Conservation (phyloP, 768 basidiomycete genomes). For the Holtermanniella nyarrowii region DNA sequence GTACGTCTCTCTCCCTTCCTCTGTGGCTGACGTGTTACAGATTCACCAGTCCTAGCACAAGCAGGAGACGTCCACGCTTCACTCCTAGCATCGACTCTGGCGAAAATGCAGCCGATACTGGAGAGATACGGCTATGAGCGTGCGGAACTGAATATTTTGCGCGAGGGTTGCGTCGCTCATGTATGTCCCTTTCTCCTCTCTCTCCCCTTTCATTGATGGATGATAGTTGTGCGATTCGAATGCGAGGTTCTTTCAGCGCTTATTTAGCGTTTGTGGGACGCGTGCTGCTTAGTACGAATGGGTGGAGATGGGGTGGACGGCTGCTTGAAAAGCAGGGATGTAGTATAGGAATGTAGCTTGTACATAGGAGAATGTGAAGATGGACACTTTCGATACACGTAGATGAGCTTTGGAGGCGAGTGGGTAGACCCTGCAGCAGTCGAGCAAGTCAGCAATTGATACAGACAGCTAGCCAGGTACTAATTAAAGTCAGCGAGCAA, state of each 20-base stretch:
- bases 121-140: slow-evolving; percentile 11
- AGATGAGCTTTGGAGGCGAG: too few species aligned
- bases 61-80: slow-evolving; percentile 16
- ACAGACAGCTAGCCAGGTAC: too few species aligned
- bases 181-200: slow-evolving; percentile 12
- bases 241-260: slow-evolving; percentile 23
- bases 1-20: slow-evolving; percentile 5
- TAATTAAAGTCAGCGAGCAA: too few species aligned
- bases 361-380: too few species aligned
- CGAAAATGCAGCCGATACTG: slow-evolving; percentile 8
- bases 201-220: too few species aligned
- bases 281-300: too few species aligned
- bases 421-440: too few species aligned
- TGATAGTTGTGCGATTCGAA: slow-evolving; percentile 10
- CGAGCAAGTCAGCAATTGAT: too few species aligned
- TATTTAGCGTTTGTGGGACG: slow-evolving; percentile 30
- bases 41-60: slow-evolving; percentile 2
- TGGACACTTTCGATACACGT: too few species aligned
- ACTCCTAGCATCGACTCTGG: slow-evolving; percentile 7
- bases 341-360: too few species aligned
- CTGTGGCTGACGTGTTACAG: background rate
- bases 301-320: too few species aligned
- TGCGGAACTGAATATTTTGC: slow-evolving; percentile 6
- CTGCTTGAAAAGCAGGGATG: too few species aligned
- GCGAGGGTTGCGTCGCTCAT: slow-evolving; percentile 13